Evolutionary conservation across 805 yeast species (phyloP), one percentile per base, ranked within the genome.

Genomic region (Myxozyma udenii): DNA sequence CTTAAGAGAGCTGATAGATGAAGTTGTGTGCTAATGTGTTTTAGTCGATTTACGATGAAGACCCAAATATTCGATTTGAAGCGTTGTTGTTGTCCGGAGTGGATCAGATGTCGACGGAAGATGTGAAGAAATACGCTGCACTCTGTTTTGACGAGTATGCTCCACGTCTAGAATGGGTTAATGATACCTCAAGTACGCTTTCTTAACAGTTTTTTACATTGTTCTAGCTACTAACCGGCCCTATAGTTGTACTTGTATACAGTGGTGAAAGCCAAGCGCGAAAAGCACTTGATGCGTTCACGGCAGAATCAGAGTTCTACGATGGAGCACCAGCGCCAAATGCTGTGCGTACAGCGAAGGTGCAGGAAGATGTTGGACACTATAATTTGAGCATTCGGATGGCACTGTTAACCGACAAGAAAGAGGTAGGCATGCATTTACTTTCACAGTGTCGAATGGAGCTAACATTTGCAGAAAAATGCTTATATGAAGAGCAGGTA

Each of bases 401-500:
- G 26, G 60, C 55, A 6, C 22, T 51, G 18, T 14, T 40, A 19
- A 55, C 47, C 12, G 60, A 55, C 32, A 38, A 37, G 23, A 55
- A 55, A 39, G 57, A 44, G 44, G 58, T 55, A 18, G 4, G 56
- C 42, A 6, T n/a, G n/a, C n/a, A n/a, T n/a, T n/a, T n/a, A n/a
- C 4, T 43, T 19, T 19, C 18, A 43, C 26, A 11, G 21, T n/a
- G 40, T 22, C 12, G 25, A 2, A 12, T 3, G n/a, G 7, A n/a
- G 21, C 41, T 43, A 22, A 35, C n/a, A 16, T 12, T 5, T 38
- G 19, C 36, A 55, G 60, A 74, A 74, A 57, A 76, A 77, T 56
- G 83, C 86, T 7, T 69, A 73, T 33, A 75, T 71, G 19, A 76
- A 74, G 51, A 81, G 85, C 12, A 65, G 84, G 37, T 82, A 82